Evolutionary conservation across 78 protist species (phyloP).

Genomic region (Mantamonas sphyraenae): DNA sequence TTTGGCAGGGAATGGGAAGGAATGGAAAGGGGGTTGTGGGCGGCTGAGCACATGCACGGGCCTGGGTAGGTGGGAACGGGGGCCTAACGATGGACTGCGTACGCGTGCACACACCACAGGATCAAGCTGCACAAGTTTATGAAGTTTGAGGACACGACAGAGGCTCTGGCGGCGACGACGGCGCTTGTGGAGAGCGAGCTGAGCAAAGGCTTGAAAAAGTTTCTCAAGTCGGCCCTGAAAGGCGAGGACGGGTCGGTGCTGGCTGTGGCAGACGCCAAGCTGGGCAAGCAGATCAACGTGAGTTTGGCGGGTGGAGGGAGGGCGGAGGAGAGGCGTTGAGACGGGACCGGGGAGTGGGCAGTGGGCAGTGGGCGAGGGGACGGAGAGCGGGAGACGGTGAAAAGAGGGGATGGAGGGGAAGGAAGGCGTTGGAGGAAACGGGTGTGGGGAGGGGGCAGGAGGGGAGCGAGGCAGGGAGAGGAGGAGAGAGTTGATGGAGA

Average conservation of each 20-base stretch:
- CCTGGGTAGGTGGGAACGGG: no score
- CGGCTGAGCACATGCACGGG: no score
- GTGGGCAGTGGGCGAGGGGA: no score
- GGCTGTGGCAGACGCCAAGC: constrained; percentile 78
- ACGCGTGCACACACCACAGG: background rate
- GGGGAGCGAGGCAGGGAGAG: no score
- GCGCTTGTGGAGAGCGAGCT: constrained; percentile 74
- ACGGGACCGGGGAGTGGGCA: no score
- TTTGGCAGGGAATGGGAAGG: no score
- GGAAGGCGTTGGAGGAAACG: no score
- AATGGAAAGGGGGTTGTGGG: no score
- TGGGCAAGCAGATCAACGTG: constrained; percentile 86
- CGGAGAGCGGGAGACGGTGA: no score
- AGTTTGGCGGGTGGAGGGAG: constrained; percentile 28
- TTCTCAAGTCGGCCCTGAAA: constrained; percentile 70
- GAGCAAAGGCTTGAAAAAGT: constrained; percentile 65
- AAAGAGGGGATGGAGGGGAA: no score
- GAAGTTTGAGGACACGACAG: constrained; percentile 73
- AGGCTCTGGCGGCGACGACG: constrained; percentile 85
- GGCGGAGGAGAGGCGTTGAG: background rate
- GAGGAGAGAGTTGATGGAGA: no score
- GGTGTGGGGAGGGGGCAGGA: no score
- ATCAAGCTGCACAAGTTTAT: constrained; percentile 77
- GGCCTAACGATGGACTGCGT: background rate
- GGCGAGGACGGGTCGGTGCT: constrained; percentile 39